Evolutionary conservation across 2,329 filamentous ascomycete species (phyloP), one percentile per base, ranked within the genome.

Genomic region (Orbilia quercus): DNA sequence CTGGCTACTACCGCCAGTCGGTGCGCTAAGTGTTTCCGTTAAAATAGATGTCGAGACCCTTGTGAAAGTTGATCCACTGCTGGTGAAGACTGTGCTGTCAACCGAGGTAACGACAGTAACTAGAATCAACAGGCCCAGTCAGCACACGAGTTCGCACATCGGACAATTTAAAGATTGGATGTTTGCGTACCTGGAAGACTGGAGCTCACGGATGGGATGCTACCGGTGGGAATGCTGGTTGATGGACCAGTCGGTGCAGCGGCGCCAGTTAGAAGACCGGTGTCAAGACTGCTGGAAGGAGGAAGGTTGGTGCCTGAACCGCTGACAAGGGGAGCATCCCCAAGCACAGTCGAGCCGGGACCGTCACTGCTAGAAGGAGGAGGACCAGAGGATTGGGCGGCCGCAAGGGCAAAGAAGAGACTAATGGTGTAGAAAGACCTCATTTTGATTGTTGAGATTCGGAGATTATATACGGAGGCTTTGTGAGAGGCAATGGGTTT

Each of bases 391-490:
- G 16, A 36, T 36, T 72, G 67, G 16, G 67, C 67, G 11, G 53
- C 59, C 11, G 31, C 67, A n/a, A 72, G 48, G 42, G 53, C 67
- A 14, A 57, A 18, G 36, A 72, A 42, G 9, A 71, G 12, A 20
- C 47, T 44, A n/a, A 72, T 44, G 22, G 44, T 28, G 34, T 63
- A 38, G 45, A 72, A 42, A 34, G 55, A 40, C 47, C 60, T 65
- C 67, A 72, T 72, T 42, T 72, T 72, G 28, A 31, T 51, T 22
- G 45, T 34, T 25, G 4, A 54, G n/a, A 36, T 2, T 18, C 14
- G 25, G 2, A 1, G 18, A 23, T 34, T 12, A 20, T n/a, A n/a
- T 14, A 16, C 9, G 7, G 20, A 40, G 11, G 40, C 9, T 54
- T 40, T 31, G 34, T 22, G 40, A 40, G 14, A 40, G 14, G 7